These are phyloP conservation scores for Hypoxylon sp. DNA, from an alignment of 2,329 filamentous ascomycete genomes.

Conservation along the genomic window DNA sequence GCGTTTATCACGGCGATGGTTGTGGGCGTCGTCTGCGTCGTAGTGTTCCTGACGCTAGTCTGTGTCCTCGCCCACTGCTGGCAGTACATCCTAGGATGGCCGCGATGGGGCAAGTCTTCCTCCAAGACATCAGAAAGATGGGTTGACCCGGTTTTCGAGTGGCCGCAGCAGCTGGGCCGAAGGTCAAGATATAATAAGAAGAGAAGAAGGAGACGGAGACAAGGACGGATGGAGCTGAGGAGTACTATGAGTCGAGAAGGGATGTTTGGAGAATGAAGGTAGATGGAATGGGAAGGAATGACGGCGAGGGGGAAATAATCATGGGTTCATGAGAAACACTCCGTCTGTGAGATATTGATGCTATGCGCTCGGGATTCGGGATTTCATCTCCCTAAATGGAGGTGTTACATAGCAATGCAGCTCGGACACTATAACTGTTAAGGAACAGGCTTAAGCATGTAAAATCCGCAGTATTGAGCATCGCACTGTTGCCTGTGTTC, in stretches of 20 bases:
- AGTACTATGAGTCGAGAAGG: slow-evolving; percentile 1
- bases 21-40: slow-evolving; percentile 35
- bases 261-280: slow-evolving; percentile 17
- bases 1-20: slow-evolving; percentile 43
- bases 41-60: slow-evolving; percentile 36
- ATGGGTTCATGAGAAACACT: background rate
- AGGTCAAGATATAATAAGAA: slow-evolving; percentile 25
- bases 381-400: background rate
- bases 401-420: background rate
- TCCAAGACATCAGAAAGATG: slow-evolving; percentile 21
- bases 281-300: background rate
- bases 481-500: background rate
- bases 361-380: background rate
- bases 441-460: background rate
- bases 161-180: slow-evolving; percentile 31
- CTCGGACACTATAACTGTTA: background rate
- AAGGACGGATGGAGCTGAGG: slow-evolving; percentile 4
- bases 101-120: slow-evolving; percentile 1
- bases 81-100: slow-evolving; percentile 40
- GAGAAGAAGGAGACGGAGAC: slow-evolving; percentile 13
- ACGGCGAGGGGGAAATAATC: background rate
- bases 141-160: slow-evolving; percentile 37
- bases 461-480: background rate
- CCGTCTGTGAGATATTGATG: background rate
- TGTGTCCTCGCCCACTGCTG: slow-evolving; percentile 50